Evolutionary conservation across 306 rosid species (phyloP).

Genomic region (Sesbania bispinosa): DNA sequence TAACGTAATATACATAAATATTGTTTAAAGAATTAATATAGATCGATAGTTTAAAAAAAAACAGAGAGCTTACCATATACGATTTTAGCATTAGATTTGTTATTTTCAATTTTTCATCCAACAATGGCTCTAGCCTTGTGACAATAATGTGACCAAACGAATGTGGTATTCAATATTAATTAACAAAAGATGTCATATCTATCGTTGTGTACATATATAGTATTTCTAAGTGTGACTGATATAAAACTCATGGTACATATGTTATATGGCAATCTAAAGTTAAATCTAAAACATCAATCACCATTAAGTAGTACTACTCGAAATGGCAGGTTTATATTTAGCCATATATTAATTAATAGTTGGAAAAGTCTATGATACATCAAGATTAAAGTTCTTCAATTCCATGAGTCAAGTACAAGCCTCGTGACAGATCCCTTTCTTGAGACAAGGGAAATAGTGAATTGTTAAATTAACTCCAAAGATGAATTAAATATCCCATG

Average conservation of each 20-base stretch:
- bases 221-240: not conserved
- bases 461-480: not conserved
- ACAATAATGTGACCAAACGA: too few relatives aligned
- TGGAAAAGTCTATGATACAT: not conserved
- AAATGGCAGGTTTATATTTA: not conserved
- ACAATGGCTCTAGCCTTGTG: too few relatives aligned
- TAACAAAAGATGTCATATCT: too few relatives aligned
- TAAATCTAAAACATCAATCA: too few relatives aligned
- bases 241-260: not conserved
- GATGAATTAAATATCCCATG: not conserved
- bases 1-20: not conserved
- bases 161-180: not conserved
- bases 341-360: not conserved
- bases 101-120: too few relatives aligned
- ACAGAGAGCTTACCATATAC: too few relatives aligned
- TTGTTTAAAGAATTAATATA: not conserved
- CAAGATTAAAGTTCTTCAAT: conserved; percentile 3
- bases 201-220: too few relatives aligned
- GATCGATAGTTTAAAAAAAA: too few relatives aligned
- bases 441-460: not conserved
- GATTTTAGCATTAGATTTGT: too few relatives aligned
- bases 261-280: too few relatives aligned
- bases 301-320: not conserved
- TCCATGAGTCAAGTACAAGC: not conserved
- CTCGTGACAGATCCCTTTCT: not conserved